Conservation (phyloP, 208 protist species). For the Hexamita inflata region DNA sequence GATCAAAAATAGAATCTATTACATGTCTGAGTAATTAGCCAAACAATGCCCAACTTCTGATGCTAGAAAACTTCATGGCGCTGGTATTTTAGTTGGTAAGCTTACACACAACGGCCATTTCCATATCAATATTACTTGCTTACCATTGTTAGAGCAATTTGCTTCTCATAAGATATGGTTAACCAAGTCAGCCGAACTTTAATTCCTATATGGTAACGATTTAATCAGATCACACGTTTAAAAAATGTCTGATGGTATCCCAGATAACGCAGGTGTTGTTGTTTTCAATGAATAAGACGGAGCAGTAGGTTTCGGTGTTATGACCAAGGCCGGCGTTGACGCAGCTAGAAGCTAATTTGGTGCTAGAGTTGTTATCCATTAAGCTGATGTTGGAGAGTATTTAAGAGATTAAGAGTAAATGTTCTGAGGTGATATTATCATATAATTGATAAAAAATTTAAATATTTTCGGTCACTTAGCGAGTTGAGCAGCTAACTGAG, state of each 20-base stretch:
- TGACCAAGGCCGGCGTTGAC: background rate
- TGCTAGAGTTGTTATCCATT: constrained; percentile 4
- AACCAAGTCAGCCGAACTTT: background rate
- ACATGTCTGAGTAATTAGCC: background rate
- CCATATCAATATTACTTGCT: background rate
- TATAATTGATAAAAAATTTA: no score
- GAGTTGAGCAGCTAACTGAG: no score
- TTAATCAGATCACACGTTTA: background rate
- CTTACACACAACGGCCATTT: constrained; percentile 9
- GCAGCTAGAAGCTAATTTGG: background rate
- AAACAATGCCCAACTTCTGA: no score
- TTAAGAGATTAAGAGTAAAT: constrained; percentile 5
- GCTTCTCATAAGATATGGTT: background rate
- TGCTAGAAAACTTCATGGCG: background rate
- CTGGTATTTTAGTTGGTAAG: constrained; percentile 16
- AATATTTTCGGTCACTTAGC: no score
- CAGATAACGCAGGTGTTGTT: constrained; percentile 11
- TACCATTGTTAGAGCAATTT: constrained; percentile 13
- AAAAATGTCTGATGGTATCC: constrained; percentile 11
- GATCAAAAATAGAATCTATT: constrained; percentile 19
- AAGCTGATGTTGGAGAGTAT: constrained; percentile 22
- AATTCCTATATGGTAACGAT: constrained; percentile 24
- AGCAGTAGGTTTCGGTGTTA: constrained; percentile 13
- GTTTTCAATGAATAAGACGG: background rate
- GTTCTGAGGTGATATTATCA: constrained; percentile 16